Evolutionary conservation across 768 basidiomycete genomes (phyloP), one percentile per base, ranked within the genome.

Genomic region (Basidioascus undulatus): DNA sequence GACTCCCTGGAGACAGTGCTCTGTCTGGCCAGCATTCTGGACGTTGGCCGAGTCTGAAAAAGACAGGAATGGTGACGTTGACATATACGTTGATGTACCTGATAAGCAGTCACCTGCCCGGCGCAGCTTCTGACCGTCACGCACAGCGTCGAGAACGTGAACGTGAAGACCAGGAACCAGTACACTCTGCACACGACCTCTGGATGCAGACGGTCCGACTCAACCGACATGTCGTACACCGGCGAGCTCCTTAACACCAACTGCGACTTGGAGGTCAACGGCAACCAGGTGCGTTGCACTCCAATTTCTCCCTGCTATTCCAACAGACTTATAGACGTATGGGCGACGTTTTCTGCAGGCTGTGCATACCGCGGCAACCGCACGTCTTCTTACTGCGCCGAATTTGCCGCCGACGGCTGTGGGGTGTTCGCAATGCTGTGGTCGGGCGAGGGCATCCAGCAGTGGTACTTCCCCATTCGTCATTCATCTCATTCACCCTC

Each of bases 391-490:
- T 36, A 16, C 32, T 38, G 43, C 18, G 31, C 38, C 6, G 16
- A 15, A 11, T 44, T 44, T 18, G 31, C 38, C 5, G 19, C 30
- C 13, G 25, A 35, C 24, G 41, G 41, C 21, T 40, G 44, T 9
- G 44, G 44, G 5, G 44, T 45, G 27, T 45, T 37, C 21, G 44
- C 44, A 3, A 42, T 37, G 28, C 41, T 45, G 6, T 42, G 41
- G 41, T 32, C 35, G 16, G 44, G 27, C n/a, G 32, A 45, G 20
- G 44, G 44, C 10, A 42, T 45, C 15, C 40, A 37, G 18, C 25
- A 32, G n/a, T 45, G 44, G 44, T 45, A 42, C 41, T 45, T 35
- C 34, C 43, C 43, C n/a, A n/a, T n/a, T n/a, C n/a, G n/a, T n/a
- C n/a, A n/a, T n/a, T n/a, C n/a, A n/a, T n/a, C n/a, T n/a, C n/a